A percentile compares a stretch with the other conserved stretches of the same genome.
These are phyloP conservation scores for Posidonia australis DNA, from an alignment of 106 monocot species.

Conservation along the genomic window DNA sequence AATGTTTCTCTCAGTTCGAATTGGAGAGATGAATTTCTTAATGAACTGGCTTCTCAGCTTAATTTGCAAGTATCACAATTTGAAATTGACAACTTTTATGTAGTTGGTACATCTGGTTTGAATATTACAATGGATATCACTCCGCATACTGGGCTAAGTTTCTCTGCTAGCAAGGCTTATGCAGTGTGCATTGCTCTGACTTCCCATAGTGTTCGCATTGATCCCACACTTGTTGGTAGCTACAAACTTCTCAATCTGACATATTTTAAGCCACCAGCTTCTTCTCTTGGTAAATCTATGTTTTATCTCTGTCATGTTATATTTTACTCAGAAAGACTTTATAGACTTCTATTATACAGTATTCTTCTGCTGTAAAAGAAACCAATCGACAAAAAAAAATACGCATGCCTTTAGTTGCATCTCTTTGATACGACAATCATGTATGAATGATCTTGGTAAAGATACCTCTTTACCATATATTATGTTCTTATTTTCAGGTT, in stretches of 20 bases:
- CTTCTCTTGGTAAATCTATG: constrained; percentile 64
- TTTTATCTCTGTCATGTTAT: not conserved
- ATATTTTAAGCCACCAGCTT: constrained; percentile 58
- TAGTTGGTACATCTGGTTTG: constrained; percentile 79
- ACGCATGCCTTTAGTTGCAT: too few species aligned
- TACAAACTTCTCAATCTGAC: constrained; percentile 81
- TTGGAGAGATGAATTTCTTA: constrained; percentile 82
- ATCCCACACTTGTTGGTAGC: constrained; percentile 61
- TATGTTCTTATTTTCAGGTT: not conserved
- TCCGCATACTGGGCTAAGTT: constrained; percentile 73
- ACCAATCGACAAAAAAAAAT: too few species aligned
- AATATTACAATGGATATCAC: constrained; percentile 89
- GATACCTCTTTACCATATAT: too few species aligned
- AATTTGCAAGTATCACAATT: constrained; percentile 56
- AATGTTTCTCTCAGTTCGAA: constrained; percentile 81
- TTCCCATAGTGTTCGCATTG: constrained; percentile 45
- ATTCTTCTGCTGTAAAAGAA: not conserved
- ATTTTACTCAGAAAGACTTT: not conserved
- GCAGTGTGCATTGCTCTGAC: constrained; percentile 50
- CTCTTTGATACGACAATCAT: too few species aligned
- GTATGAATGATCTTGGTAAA: too few species aligned
- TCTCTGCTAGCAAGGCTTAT: constrained; percentile 41
- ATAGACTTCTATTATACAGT: not conserved
- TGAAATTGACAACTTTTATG: constrained; percentile 90
- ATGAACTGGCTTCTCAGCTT: constrained; percentile 74